Conservation (phyloP, 345 rosid species). For the Sonneratia caseolaris region DNA sequence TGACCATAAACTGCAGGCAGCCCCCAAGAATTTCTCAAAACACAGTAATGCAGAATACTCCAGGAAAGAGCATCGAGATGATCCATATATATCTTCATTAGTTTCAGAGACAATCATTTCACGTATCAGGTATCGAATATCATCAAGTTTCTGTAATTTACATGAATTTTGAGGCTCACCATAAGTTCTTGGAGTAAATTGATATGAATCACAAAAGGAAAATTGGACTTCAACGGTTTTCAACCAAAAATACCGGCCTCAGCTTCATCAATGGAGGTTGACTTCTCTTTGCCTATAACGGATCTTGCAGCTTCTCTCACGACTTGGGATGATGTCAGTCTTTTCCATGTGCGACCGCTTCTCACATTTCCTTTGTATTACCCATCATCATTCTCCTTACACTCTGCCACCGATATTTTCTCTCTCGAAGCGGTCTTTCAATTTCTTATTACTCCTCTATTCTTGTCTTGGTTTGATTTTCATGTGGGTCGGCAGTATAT, state of each 20-base stretch:
- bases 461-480: too few relatives aligned
- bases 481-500: too few relatives aligned
- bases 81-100: too few relatives aligned
- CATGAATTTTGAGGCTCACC: neutral
- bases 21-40: too few relatives aligned
- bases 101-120: too few relatives aligned
- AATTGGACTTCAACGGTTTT: neutral
- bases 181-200: neutral
- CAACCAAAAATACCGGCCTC: neutral
- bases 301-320: conserved; percentile 7
- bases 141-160: too few relatives aligned
- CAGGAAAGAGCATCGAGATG: too few relatives aligned
- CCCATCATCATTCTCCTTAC: conserved; percentile 42
- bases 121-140: too few relatives aligned
- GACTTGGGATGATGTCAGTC: conserved; percentile 17
- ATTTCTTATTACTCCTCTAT: neutral
- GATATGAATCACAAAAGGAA: neutral
- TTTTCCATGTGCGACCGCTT: conserved; percentile 43
- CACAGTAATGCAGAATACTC: too few relatives aligned
- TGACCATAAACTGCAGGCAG: too few relatives aligned
- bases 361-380: conserved; percentile 46
- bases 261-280: conserved; percentile 15
- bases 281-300: conserved; percentile 10
- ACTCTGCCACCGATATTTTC: neutral
- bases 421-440: neutral